A percentile compares a stretch with the other conserved stretches of the same genome.
Evolutionary conservation across 805 yeast species (phyloP).

Genomic region (Kuraishia molischiana): DNA sequence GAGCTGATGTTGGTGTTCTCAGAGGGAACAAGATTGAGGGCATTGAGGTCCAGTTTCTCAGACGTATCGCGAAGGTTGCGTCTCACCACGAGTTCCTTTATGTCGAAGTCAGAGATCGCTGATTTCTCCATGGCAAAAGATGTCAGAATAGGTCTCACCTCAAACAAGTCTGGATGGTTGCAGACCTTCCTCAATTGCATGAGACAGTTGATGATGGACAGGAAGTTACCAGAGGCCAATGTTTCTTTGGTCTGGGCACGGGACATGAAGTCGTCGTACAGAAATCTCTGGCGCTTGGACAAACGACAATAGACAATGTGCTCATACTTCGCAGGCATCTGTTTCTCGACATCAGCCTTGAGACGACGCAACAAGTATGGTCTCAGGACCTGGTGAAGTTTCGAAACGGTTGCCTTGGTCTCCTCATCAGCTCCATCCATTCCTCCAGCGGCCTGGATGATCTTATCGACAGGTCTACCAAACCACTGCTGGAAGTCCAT

Average conservation of each 20-base stretch:
- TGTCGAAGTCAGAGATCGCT: constrained; percentile 39
- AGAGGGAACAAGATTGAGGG: constrained; percentile 53
- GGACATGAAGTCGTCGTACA: constrained; percentile 96
- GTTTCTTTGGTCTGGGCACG: constrained; percentile 94
- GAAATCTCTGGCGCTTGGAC: constrained; percentile 82
- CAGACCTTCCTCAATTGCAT: constrained; percentile 97
- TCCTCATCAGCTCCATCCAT: constrained; percentile 50
- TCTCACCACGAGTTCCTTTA: constrained; percentile 29
- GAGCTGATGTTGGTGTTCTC: constrained; percentile 33
- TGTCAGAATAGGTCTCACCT: constrained; percentile 88
- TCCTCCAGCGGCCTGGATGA: constrained; percentile 62
- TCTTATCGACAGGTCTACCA: constrained; percentile 91
- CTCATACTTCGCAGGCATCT: constrained; percentile 97
- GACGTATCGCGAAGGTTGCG: constrained; percentile 17
- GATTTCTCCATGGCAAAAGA: constrained; percentile 71
- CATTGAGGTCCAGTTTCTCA: constrained; percentile 34
- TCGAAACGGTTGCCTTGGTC: constrained; percentile 74
- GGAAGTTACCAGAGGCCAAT: constrained; percentile 85
- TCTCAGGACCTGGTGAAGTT: constrained; percentile 86
- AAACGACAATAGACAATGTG: constrained; percentile 88
- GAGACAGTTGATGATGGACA: constrained; percentile 91
- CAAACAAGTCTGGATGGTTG: constrained; percentile 93
- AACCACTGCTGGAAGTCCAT: constrained; percentile 98
- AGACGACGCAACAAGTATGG: constrained; percentile 88
- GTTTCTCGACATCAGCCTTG: constrained; percentile 95